A percentile compares a stretch with the other conserved stretches of the same genome.
Evolutionary conservation across 2,329 filamentous ascomycete genomes (phyloP).

Genomic region (Stagonosporopsis tanaceti): DNA sequence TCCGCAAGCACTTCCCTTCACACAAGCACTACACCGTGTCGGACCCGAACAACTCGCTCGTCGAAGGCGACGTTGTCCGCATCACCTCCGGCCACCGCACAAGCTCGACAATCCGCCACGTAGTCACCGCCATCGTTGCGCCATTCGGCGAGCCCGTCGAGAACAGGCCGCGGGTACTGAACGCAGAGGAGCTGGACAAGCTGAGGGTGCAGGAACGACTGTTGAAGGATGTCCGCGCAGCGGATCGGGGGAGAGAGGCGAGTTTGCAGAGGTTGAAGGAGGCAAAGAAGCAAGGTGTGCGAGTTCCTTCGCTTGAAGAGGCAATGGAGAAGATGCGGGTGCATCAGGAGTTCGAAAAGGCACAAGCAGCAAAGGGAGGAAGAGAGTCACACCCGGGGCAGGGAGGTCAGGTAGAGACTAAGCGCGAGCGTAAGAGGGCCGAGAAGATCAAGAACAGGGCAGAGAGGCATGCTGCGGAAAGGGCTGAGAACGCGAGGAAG

Average conservation of each 20-base stretch:
- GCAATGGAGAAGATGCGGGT: conserved; percentile 40
- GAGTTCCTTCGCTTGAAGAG: conserved; percentile 42
- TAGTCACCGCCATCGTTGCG: conserved; percentile 77
- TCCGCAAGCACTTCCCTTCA: conserved; percentile 76
- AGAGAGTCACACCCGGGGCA: conserved; percentile 37
- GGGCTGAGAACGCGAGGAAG: conserved; percentile 31
- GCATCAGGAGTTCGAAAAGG: conserved; percentile 31
- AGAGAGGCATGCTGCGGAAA: conserved; percentile 35
- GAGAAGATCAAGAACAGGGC: conserved; percentile 35
- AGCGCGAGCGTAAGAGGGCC: conserved; percentile 37
- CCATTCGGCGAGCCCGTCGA: conserved; percentile 71
- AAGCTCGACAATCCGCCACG: conserved; percentile 73
- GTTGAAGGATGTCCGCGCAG: conserved; percentile 64
- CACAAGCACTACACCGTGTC: conserved; percentile 75
- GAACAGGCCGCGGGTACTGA: conserved; percentile 71
- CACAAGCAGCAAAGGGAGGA: conserved; percentile 15
- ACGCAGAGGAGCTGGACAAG: conserved; percentile 66
- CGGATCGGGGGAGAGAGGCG: conserved; percentile 42
- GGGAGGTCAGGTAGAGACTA: conserved; percentile 36
- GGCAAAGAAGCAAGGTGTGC: conserved; percentile 37
- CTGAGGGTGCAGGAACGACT: conserved; percentile 63
- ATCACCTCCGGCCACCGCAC: conserved; percentile 72
- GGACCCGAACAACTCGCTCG: conserved; percentile 77
- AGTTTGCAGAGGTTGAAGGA: conserved; percentile 40
- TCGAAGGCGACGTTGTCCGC: conserved; percentile 76